These are phyloP conservation scores for Neolecta irregularis DNA, from an alignment of 1,139 yeast species.

Conservation along the genomic window DNA sequence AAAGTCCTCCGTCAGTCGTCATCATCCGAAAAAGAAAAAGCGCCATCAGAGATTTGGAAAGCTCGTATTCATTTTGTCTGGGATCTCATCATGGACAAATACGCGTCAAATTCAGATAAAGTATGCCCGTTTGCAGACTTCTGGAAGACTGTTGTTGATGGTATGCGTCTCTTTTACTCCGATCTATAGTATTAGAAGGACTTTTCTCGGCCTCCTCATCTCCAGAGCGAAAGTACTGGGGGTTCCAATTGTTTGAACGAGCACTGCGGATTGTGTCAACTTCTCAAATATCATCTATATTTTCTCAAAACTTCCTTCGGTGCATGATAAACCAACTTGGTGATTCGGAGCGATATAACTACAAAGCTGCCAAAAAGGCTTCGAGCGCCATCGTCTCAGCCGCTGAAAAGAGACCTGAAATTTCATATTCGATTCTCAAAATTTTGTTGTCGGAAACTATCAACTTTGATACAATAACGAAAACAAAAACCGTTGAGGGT, in stretches of 20 bases:
- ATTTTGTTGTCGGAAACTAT: constrained; percentile 43
- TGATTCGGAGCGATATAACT: constrained; percentile 47
- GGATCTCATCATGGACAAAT: constrained; percentile 33
- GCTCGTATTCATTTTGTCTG: constrained; percentile 76
- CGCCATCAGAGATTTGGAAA: constrained; percentile 48
- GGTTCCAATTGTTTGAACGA: constrained; percentile 54
- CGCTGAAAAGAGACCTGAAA: constrained; percentile 27
- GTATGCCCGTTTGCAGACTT: constrained; percentile 41
- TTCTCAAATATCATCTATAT: constrained; percentile 29
- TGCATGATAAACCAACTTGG: constrained; percentile 65
- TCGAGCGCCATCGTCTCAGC: constrained; percentile 26
- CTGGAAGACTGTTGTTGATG: constrained; percentile 64
- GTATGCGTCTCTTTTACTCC: background rate
- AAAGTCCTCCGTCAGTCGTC: constrained; percentile 36
- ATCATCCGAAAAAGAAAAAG: background rate
- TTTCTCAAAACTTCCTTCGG: constrained; percentile 60
- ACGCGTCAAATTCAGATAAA: background rate
- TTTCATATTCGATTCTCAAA: constrained; percentile 36
- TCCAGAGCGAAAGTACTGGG: constrained; percentile 75
- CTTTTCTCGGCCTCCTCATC: constrained; percentile 65
- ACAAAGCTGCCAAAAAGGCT: constrained; percentile 42
- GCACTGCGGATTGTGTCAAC: constrained; percentile 28
- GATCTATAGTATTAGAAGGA: constrained; percentile 30
- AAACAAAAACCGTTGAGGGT: constrained; percentile 50
- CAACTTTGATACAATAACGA: constrained; percentile 65